Percentiles rank a stretch among this genome's conserved stretches.
Conservation (phyloP, 2,329 filamentous ascomycete genomes). For the Sclerotiophoma versabilis region DNA sequence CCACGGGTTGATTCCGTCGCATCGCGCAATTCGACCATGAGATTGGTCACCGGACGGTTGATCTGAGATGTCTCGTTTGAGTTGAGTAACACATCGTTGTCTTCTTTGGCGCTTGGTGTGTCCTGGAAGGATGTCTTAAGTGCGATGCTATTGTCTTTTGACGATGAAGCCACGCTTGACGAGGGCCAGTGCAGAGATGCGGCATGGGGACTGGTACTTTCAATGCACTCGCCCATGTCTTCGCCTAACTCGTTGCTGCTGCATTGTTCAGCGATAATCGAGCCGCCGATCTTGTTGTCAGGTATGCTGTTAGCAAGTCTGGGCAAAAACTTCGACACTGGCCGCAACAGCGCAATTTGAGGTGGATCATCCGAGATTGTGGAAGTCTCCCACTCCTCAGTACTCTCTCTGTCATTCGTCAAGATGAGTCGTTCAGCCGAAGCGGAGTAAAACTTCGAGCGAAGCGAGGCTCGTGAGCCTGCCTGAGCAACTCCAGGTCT, state of each 20-base stretch:
- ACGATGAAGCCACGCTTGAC: neutral
- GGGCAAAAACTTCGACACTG: slow-evolving; percentile 1
- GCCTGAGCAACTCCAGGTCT: neutral
- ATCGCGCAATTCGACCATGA: neutral
- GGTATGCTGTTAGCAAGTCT: neutral
- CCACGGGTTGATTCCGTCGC: neutral
- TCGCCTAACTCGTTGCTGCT: neutral
- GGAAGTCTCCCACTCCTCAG: neutral
- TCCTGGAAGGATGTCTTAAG: slow-evolving; percentile 1
- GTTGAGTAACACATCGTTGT: slow-evolving; percentile 5
- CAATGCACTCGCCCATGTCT: neutral
- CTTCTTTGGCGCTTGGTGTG: neutral
- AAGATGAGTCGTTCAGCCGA: neutral
- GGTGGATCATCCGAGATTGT: neutral
- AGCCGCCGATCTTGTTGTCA: neutral
- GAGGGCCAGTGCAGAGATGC: neutral
- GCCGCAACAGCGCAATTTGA: neutral
- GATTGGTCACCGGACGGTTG: neutral
- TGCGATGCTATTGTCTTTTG: neutral
- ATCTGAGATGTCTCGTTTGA: neutral
- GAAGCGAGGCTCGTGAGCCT: neutral
- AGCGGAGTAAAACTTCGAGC: neutral
- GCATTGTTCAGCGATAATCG: neutral
- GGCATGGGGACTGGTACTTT: neutral
- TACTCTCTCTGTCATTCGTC: neutral